A percentile compares a stretch with the other conserved stretches of the same genome.
Conservation (phyloP, 139 green algal species). For the Axilococcus clingmanii region DNA sequence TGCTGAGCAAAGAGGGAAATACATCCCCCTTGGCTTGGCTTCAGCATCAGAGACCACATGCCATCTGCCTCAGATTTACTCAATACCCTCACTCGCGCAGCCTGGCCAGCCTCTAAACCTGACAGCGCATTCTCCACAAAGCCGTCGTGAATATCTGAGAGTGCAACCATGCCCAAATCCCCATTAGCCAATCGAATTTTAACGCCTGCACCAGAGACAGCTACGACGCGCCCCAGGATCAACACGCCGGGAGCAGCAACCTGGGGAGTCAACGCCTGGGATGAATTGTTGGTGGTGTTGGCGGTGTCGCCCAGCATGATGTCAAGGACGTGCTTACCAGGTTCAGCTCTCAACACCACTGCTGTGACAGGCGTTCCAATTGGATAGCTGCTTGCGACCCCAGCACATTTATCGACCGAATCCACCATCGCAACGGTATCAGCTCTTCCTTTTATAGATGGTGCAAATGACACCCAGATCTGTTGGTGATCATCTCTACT, state of each 20-base stretch:
- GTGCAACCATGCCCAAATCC: constrained; percentile 35
- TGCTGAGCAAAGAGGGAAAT: constrained; percentile 39
- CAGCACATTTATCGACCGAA: constrained; percentile 7
- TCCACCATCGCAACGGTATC: background rate
- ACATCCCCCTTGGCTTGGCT: background rate
- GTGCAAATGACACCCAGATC: constrained; percentile 17
- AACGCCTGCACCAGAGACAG: constrained; percentile 38
- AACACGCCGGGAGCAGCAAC: constrained; percentile 20
- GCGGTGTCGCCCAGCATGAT: constrained; percentile 20
- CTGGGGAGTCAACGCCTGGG: too few relatives aligned
- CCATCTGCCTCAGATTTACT: too few relatives aligned
- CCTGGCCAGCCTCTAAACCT: constrained; percentile 38
- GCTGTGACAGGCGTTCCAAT: constrained; percentile 1
- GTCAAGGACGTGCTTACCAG: constrained; percentile 34
- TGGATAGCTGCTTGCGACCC: background rate
- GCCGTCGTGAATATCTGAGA: constrained; percentile 71
- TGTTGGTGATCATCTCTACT: too few relatives aligned
- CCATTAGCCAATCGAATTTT: constrained; percentile 43
- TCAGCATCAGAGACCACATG: background rate
- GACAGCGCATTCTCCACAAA: constrained; percentile 50
- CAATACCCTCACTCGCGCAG: constrained; percentile 39
- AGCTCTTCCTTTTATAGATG: constrained; percentile 17
- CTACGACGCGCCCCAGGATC: constrained; percentile 30
- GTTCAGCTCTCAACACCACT: constrained; percentile 21
- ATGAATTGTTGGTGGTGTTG: too few relatives aligned